These are phyloP conservation scores for Talinum fruticosum DNA, from an alignment of 148 eudicot genomes.

Conservation along the genomic window DNA sequence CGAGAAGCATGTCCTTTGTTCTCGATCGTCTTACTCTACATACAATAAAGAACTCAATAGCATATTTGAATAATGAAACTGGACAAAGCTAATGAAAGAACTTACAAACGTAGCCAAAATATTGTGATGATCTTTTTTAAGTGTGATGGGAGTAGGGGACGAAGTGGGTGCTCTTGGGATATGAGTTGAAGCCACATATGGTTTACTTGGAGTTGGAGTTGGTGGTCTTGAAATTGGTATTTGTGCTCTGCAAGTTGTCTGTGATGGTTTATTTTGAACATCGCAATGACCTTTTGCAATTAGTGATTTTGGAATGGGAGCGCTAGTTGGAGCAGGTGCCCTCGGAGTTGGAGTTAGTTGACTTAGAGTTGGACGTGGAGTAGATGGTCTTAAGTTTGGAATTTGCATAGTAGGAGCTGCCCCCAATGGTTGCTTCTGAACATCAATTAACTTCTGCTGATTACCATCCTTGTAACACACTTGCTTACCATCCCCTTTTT, in stretches of 20 bases:
- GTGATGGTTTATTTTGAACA: not conserved
- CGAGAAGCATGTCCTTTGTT: not conserved
- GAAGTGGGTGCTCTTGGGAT: not conserved
- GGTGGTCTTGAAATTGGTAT: constrained; percentile 5
- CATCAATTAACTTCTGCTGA: not conserved
- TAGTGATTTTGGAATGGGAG: not conserved
- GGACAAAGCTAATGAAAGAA: not conserved
- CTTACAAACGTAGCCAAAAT: constrained; percentile 27
- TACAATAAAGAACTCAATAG: constrained; percentile 7
- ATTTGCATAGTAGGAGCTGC: not conserved
- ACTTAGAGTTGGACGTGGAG: not conserved
- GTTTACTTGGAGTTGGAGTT: constrained; percentile 4
- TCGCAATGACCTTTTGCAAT: not conserved
- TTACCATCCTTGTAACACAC: not conserved
- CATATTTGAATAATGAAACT: not conserved
- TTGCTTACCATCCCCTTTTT: not conserved
- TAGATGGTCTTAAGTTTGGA: not conserved
- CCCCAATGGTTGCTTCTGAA: not conserved
- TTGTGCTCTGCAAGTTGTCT: not conserved
- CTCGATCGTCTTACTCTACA: constrained; percentile 9
- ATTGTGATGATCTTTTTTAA: not conserved
- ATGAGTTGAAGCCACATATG: not conserved
- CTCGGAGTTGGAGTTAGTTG: not conserved
- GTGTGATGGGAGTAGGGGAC: not conserved
- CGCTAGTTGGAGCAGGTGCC: not conserved